Evolutionary conservation across 257 asterid genomes (phyloP).

Genomic region (Primulina eburnea): DNA sequence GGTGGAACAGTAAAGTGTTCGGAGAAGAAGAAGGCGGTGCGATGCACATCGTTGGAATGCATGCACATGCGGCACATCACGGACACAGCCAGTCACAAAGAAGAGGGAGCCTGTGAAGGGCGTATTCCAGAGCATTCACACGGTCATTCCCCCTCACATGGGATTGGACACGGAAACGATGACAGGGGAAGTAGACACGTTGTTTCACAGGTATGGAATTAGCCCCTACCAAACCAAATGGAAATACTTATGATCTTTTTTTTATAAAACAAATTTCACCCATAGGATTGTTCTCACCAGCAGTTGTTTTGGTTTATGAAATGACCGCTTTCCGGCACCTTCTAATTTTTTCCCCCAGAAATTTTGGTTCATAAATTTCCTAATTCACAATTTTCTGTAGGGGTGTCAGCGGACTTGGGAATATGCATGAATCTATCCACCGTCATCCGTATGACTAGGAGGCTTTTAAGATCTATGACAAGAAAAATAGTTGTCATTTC

Average conservation of each 20-base stretch:
- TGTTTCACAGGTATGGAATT: constrained; percentile 73
- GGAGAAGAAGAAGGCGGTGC: constrained; percentile 88
- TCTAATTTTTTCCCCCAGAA: neutral
- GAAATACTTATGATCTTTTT: neutral
- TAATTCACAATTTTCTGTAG: neutral
- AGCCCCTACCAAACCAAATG: neutral
- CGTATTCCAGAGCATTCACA: constrained; percentile 37
- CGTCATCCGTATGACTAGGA: neutral
- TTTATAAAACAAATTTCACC: neutral
- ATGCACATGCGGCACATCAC: constrained; percentile 87
- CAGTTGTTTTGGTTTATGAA: neutral
- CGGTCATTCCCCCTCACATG: constrained; percentile 57
- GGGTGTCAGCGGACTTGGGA: too few relatives aligned
- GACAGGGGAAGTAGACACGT: constrained; percentile 62
- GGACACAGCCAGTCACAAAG: constrained; percentile 73
- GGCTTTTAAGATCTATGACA: neutral
- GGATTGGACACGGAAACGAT: constrained; percentile 48
- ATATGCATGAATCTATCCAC: too few relatives aligned
- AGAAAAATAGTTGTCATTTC: too few relatives aligned
- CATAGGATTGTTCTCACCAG: neutral
- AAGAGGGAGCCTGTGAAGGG: constrained; percentile 47
- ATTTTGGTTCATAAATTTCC: neutral
- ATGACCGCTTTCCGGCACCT: too few relatives aligned
- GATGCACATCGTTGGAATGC: constrained; percentile 91
- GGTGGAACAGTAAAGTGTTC: constrained; percentile 41